Percentiles rank a stretch among this genome's conserved stretches.
Evolutionary conservation across 352 stramenopile species (phyloP).

Genomic region (Phytopythium aichiense): DNA sequence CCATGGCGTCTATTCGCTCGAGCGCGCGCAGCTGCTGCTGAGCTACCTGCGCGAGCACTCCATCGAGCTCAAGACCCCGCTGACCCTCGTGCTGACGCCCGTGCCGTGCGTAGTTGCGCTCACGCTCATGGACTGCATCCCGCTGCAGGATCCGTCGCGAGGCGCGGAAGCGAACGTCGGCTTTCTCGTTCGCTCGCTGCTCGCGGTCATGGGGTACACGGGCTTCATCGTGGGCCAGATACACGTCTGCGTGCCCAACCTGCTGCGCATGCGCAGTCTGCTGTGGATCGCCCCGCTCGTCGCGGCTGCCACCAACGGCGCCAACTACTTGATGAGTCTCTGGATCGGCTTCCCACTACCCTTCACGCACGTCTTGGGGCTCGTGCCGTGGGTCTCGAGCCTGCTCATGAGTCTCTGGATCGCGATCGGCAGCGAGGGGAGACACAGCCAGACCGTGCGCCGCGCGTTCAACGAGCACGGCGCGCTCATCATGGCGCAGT

Average conservation of each 20-base stretch:
- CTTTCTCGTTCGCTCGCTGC: neutral
- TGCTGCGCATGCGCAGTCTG: constrained; percentile 1
- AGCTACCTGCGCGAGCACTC: neutral
- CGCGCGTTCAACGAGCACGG: constrained; percentile 11
- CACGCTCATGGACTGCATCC: constrained; percentile 11
- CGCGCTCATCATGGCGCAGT: constrained; percentile 14
- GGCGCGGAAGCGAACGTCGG: constrained; percentile 9
- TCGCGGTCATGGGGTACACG: constrained; percentile 4
- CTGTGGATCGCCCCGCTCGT: constrained; percentile 1
- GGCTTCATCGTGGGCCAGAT: constrained; percentile 4
- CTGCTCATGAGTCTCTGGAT: constrained; percentile 11
- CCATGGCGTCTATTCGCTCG: constrained; percentile 14
- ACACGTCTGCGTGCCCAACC: neutral
- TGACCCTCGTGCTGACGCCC: constrained; percentile 10
- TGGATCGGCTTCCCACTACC: constrained; percentile 14
- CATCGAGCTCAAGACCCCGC: neutral
- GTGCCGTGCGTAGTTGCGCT: constrained; percentile 14
- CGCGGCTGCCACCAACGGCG: neutral
- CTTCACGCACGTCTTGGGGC: constrained; percentile 14
- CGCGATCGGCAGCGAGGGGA: constrained; percentile 11
- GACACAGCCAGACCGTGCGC: constrained; percentile 5
- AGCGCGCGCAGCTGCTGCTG: constrained; percentile 5
- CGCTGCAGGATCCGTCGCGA: constrained; percentile 10
- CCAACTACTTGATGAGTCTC: constrained; percentile 5
- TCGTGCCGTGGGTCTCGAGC: constrained; percentile 14